Evolutionary conservation across 164 flowering plant species (phyloP), one percentile per base, ranked within the genome.

Genomic region (Cinnamomum chago): DNA sequence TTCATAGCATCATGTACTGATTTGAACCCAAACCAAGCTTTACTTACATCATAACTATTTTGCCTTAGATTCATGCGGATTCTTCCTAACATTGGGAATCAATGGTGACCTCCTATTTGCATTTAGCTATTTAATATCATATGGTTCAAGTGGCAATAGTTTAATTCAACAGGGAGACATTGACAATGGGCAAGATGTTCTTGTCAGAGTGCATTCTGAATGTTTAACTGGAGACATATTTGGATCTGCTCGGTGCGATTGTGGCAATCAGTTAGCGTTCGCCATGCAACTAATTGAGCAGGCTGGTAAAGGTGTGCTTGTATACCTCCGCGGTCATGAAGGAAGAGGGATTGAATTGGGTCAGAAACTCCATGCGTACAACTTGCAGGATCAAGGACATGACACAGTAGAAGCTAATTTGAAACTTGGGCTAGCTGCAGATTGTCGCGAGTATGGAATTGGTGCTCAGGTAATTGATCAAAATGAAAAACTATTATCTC

Each of bases 381-480:
- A 92, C 75, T 77, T 94, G 81, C 98, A 94, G 81, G 98, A 94
- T 77, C 89, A 82, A 83, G 97, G 97, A 24, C 95, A 94, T 79
- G 98, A 94, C 83, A 94, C 98, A 0, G 98, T 94, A n/a, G 94
- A 92, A 78, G 98, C 98, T 40, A 94, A 94, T 81, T 71, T 91
- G 27, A 90, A 92, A 77, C 95, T 94, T 68, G 98, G 98, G 18
- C 82, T 94, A 60, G 89, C 94, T 17, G 90, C 89, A 65, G 98
- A 94, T 83, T 84, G 95, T 12, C 93, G 95, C 0, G 98, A 94
- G 25, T 92, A 94, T 79, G 98, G 98, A 0, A 94, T 94, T 70
- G 98, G 93, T 35, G 98, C 97, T 17, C 97, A 92, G 97, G 98
- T 93, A 40, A 72, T 71, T 73, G 35, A 23, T 24, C 52, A 15